Percentiles rank a stretch among this genome's conserved stretches.
phyloP scores from a whole-genome alignment of 2,329 filamentous ascomycete species.

The Xylaria sp. region DNA sequence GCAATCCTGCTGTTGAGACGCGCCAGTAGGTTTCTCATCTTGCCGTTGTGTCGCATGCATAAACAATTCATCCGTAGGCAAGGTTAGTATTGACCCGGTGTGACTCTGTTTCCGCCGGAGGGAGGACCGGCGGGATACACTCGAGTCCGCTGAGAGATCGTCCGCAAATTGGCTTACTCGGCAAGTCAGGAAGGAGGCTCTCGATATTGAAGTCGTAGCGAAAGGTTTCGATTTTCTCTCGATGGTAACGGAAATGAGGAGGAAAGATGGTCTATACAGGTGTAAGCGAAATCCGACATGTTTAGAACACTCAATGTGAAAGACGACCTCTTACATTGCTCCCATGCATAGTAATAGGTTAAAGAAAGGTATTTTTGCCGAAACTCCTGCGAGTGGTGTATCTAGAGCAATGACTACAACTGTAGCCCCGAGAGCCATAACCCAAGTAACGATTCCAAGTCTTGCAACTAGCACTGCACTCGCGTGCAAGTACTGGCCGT shows the following conservation, averaged over 20 bases:
- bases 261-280: slow-evolving; percentile 44
- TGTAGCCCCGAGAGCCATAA: slow-evolving; percentile 48
- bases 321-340: slow-evolving; percentile 47
- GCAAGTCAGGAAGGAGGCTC: slow-evolving; percentile 42
- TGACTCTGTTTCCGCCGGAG: slow-evolving; percentile 43
- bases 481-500: slow-evolving; percentile 48
- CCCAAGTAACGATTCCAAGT: slow-evolving; percentile 48
- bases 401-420: slow-evolving; percentile 45
- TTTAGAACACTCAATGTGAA: background rate
- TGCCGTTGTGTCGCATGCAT: slow-evolving; percentile 9
- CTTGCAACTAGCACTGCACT: slow-evolving; percentile 48
- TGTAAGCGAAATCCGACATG: slow-evolving; percentile 13
- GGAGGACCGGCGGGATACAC: slow-evolving; percentile 46
- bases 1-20: slow-evolving; percentile 18
- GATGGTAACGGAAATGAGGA: slow-evolving; percentile 48
- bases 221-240: slow-evolving; percentile 48
- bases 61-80: slow-evolving; percentile 45
- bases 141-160: slow-evolving; percentile 43
- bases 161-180: slow-evolving; percentile 43
- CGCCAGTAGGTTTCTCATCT: slow-evolving; percentile 1
- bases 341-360: slow-evolving; percentile 48
- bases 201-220: slow-evolving; percentile 45
- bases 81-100: slow-evolving; percentile 40
- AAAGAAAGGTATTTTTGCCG: slow-evolving; percentile 48
- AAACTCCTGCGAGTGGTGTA: slow-evolving; percentile 33